phyloP scores from a whole-genome alignment of 164 flowering plant genomes.

The Kingdonia uniflora region DNA sequence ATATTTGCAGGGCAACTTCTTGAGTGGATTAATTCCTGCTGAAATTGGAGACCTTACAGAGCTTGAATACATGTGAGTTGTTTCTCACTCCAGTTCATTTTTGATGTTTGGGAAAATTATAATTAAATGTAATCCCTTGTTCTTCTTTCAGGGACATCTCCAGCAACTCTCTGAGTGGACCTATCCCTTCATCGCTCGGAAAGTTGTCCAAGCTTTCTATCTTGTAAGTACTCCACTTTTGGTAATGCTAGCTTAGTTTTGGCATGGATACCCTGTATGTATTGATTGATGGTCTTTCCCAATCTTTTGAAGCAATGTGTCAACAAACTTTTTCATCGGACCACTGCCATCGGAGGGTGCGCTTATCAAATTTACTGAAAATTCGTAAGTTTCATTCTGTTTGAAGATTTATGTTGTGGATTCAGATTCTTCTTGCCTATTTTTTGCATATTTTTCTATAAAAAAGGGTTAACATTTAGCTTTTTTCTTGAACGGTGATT shows the following conservation, averaged over 20 bases:
- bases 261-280: neutral
- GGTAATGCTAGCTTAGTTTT: neutral
- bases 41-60: conserved; percentile 59
- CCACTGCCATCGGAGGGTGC: conserved; percentile 71
- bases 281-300: conserved; percentile 5
- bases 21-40: conserved; percentile 68
- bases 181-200: conserved; percentile 71
- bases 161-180: conserved; percentile 81
- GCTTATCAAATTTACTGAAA: conserved; percentile 41
- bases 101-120: no score
- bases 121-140: neutral
- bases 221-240: conserved; percentile 44
- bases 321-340: conserved; percentile 78
- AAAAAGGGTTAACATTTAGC: no score
- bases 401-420: neutral
- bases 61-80: conserved; percentile 62
- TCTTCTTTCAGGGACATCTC: conserved; percentile 65
- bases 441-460: no score
- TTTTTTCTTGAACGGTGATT: no score
- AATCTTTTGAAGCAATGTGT: conserved; percentile 58
- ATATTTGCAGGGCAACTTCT: conserved; percentile 83
- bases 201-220: conserved; percentile 47
- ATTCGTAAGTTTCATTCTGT: conserved; percentile 53
- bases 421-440: no score
- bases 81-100: neutral